Conservation (phyloP, 352 stramenopile species). For the Phytophthora multivora region DNA sequence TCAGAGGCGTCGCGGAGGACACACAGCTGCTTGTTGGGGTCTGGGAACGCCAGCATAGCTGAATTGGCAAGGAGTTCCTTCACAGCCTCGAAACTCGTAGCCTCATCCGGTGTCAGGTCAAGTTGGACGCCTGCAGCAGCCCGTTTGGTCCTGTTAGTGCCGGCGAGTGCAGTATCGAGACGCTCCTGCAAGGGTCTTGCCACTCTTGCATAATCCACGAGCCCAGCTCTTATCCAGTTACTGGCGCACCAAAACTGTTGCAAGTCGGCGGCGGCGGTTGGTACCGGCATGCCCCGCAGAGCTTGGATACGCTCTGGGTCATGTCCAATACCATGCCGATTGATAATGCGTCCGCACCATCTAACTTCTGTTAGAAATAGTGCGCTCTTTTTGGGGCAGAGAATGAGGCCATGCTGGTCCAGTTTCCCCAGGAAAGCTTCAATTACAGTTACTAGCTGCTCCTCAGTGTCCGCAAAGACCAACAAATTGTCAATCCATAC, state of each 20-base stretch:
- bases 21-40: neutral
- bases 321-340: constrained; percentile 9
- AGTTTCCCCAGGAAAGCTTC: neutral
- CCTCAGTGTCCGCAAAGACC: neutral
- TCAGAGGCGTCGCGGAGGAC: neutral
- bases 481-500: neutral
- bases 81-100: neutral
- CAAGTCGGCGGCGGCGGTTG: constrained; percentile 17
- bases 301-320: constrained; percentile 15
- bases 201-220: constrained; percentile 20
- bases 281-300: neutral
- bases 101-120: neutral
- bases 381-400: constrained; percentile 25
- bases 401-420: constrained; percentile 13
- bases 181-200: constrained; percentile 14
- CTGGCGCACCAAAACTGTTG: constrained; percentile 30
- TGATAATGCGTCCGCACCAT: constrained; percentile 32
- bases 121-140: constrained; percentile 6
- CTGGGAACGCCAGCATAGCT: constrained; percentile 3
- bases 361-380: constrained; percentile 17
- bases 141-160: constrained; percentile 15
- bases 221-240: constrained; percentile 23
- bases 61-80: constrained; percentile 3
- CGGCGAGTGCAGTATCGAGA: constrained; percentile 1
- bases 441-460: neutral